Evolutionary conservation across 2,329 filamentous ascomycete species (phyloP), one percentile per base, ranked within the genome.

Genomic region (Hypoxylon sp.): DNA sequence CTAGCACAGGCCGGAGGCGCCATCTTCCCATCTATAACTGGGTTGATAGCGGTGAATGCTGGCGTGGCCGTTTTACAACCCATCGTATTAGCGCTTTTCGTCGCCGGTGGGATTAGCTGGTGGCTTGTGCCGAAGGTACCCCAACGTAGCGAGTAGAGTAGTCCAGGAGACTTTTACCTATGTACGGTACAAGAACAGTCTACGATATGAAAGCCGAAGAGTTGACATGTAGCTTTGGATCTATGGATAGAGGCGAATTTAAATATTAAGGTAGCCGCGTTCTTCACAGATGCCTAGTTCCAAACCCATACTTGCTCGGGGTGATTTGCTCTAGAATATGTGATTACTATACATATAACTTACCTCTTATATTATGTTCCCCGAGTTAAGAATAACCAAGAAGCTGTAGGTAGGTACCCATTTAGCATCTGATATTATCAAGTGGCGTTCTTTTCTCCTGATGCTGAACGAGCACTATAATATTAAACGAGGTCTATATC

Each of bases 1-100:
- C 72, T 86, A 2, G 84, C 84, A 0, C 85, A 87, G 73, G 81
- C 85, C 2, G 85, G 85, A 1, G 84, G 83, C 3, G 80, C 85
- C 0, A 75, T 87, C 1, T 87, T 87, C 67, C 85, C 86, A 0
- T 84, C 83, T 0, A 67, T 87, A 3, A 86, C 84, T 0, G 85
- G 85, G 2, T 64, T 86, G 13, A 82, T 87, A 50, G 83, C 84
- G 0, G 76, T 80, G 0, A 70, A 73, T n/a, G 79, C 78, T 0
- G 84, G 83, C 3, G 83, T 86, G 2, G 78, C 80, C 31, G 82
- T 84, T 0, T 66, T 85, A 52, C 84, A 85, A 63, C 84, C 84
- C 0, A 84, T 86, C 33, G 78, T 85, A 10, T 77, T 85, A 14
- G 83, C 79, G 0, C 73, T 86, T 35, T 76, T 86, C 3, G 75